Base-by-base conservation (phyloP, 352 stramenopile species). In the Phytopythium vexans region DNA sequence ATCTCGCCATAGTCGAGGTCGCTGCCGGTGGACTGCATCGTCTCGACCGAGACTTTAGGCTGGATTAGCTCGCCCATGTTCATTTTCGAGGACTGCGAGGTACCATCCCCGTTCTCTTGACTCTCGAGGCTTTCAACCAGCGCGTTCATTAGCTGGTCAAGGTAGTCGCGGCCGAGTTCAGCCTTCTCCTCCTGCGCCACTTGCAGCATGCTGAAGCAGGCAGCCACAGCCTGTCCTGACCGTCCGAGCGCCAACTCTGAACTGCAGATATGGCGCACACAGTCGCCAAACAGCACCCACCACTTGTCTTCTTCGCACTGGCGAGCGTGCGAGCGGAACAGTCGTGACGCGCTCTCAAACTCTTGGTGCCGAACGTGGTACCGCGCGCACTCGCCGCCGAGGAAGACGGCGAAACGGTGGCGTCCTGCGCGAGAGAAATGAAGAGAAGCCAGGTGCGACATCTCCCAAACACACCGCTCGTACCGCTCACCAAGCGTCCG, bases 251-350 rank as follows among this genome's bases (percentile, higher is more conserved):
- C 67, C 10, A 91, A 48, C 45, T 91, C 77, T 5, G 73, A 58
- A 15, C 66, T 69, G 53, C 77, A 90, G 41, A 92, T 85, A 44
- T 64, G 62, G 2, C 62, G 72, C 8, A 86, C 66, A 46, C 66
- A 85, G 43, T 71, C 70, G 34, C 64, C 66, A 51, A 83, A 76
- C 10, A 91, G 78, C 3, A 27, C 35, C 71, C 74, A 88, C 83
- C 83, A 94, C 9, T 86, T 82, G 60, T 94, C 83, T 59, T 88
- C 76, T 49, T 90, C 68, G 41, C 76, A 88, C 61, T 90, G 83
- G 4, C 77, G 72, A 8, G 78, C 72, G 8, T 89, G 73, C 0
- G 78, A 87, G 4, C 80, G 75, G n/a, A 90, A 71, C 3, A 90
- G 54, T 6, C 77, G 66, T 0, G 77, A 89, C 3, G 80, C 80